Evolutionary conservation across 2,329 filamentous ascomycete genomes (phyloP), one percentile per base, ranked within the genome.

Genomic region (Monosporascus cannonballus): DNA sequence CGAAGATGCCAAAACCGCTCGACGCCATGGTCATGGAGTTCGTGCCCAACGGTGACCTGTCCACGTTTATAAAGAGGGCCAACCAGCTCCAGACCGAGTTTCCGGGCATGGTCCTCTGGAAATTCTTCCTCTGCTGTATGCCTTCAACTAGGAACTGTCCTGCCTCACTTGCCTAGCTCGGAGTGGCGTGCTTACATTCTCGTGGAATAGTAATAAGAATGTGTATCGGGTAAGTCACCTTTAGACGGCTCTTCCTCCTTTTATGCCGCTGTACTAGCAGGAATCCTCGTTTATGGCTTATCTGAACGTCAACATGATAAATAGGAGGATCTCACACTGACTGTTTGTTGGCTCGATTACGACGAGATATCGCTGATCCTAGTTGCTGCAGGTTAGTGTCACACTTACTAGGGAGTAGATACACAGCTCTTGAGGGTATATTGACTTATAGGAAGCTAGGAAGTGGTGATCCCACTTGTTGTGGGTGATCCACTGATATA

Each of bases 81-180:
- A 20, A 27, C 11, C n/a, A 34, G 6, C 49, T 52, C 17, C 3
- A 45, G 2, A 51, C 56, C 27, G 41, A 0, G 1, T 9, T 59
- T 27, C 59, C 57, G 1, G 55, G 56, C 36, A 42, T 30, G 3
- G n/a, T 58, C 22, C 50, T 61, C 24, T 54, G 56, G 54, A 49
- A 52, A 3, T 55, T 61, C n/a, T 52, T 58, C 34, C 27, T 56
- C 20, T 61, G 59, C 36, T 34, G 57, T 59, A 54, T 50, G 59
- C 52, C 37, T 17, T 14, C 27, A 7, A 6, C 25, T 25, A 34
- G 11, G 30, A 14, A 34, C 30, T 14, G 30, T 14, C 30, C 30
- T 14, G 30, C 30, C 30, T 34, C 11, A 34, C 30, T 4, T 34
- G 11, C 39, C 6, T 34, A 27, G 22, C 18, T 8, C 18, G 22